Conservation (phyloP, 352 stramenopile species). For the Globisporangium iwayamae region DNA sequence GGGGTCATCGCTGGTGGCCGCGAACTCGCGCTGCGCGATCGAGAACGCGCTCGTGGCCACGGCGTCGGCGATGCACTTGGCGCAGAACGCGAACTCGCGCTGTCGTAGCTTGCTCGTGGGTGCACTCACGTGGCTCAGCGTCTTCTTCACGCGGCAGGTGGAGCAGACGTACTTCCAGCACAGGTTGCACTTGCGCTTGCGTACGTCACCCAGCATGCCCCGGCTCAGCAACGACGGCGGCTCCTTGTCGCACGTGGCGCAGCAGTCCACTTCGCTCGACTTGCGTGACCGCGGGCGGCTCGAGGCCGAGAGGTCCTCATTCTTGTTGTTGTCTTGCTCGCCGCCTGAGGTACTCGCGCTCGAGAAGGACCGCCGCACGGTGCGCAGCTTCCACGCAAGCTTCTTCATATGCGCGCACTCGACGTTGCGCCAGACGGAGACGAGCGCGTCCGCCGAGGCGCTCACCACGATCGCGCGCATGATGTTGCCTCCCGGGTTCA, state of each 20-base stretch:
- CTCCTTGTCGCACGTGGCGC: constrained; percentile 4
- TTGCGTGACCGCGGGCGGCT: background rate
- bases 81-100: constrained; percentile 10
- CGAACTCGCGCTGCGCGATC: constrained; percentile 8
- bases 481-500: constrained; percentile 23
- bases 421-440: constrained; percentile 5
- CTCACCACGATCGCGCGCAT: constrained; percentile 39
- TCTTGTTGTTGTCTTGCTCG: constrained; percentile 12
- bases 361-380: constrained; percentile 78
- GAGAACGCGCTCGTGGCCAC: background rate
- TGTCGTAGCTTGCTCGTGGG: background rate
- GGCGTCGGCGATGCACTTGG: background rate
- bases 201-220: constrained; percentile 1
- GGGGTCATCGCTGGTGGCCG: background rate
- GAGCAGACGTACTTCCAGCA: constrained; percentile 9
- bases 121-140: constrained; percentile 8
- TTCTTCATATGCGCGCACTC: constrained; percentile 18
- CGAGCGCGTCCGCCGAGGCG: constrained; percentile 19
- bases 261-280: constrained; percentile 2
- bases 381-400: constrained; percentile 86
- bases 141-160: constrained; percentile 11
- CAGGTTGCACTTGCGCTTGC: constrained; percentile 8
- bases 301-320: background rate
- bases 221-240: background rate
- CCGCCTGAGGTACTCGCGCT: constrained; percentile 74